Conservation (phyloP, 352 stramenopile species). For the Globisporangium nunn region DNA sequence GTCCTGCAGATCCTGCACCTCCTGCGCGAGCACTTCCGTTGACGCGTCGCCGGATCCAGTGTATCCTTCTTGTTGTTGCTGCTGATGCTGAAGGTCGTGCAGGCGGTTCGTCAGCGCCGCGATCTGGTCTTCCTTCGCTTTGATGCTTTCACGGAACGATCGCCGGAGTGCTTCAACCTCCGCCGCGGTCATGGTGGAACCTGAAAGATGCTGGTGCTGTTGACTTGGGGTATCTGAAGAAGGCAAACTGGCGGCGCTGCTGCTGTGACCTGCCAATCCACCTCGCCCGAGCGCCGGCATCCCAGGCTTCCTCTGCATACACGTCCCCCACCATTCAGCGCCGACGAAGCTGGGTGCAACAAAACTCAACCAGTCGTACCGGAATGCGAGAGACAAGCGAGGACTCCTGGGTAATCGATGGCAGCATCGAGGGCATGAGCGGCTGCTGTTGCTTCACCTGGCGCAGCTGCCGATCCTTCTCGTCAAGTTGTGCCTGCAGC, state of each 20-base stretch:
- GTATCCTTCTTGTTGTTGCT: slow-evolving; percentile 1
- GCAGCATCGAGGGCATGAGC: neutral
- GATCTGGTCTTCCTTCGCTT: slow-evolving; percentile 58
- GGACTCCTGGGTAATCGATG: neutral
- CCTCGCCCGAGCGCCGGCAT: slow-evolving; percentile 7
- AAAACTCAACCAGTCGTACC: slow-evolving; percentile 12
- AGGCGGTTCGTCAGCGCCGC: slow-evolving; percentile 33
- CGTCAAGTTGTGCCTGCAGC: slow-evolving; percentile 49
- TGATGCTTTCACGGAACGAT: slow-evolving; percentile 45
- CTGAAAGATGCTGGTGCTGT: neutral
- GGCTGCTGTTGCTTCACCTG: slow-evolving; percentile 9
- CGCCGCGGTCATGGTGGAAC: slow-evolving; percentile 17
- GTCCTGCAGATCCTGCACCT: slow-evolving; percentile 49
- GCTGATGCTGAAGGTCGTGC: slow-evolving; percentile 12
- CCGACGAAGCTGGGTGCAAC: neutral
- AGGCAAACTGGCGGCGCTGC: slow-evolving; percentile 11
- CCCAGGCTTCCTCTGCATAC: slow-evolving; percentile 18
- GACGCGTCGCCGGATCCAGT: neutral
- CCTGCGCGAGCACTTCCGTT: slow-evolving; percentile 15
- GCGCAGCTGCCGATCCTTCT: slow-evolving; percentile 45
- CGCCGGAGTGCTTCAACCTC: slow-evolving; percentile 35
- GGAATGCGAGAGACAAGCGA: slow-evolving; percentile 23
- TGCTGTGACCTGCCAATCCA: neutral
- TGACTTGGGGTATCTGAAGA: neutral
- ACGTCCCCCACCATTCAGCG: neutral